These are phyloP conservation scores for Coprinopsis sp. DNA, from an alignment of 768 basidiomycete species.

Conservation along the genomic window DNA sequence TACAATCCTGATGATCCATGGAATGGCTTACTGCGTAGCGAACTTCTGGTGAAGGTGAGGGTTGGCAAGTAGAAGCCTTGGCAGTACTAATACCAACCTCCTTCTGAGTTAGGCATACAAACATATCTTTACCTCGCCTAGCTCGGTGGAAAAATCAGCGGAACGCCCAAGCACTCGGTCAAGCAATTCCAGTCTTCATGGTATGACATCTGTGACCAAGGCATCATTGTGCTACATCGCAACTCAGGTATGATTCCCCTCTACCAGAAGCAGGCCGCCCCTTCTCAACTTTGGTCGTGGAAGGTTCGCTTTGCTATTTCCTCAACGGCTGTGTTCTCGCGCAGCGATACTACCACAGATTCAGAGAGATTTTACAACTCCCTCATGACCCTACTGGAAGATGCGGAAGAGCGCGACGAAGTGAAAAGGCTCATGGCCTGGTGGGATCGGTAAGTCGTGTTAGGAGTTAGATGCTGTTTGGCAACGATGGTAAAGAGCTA, in stretches of 20 bases:
- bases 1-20: conserved; percentile 22
- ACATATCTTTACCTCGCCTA: conserved; percentile 21
- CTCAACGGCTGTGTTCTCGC: neutral
- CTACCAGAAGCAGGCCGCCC: neutral
- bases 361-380: neutral
- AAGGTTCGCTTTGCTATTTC: neutral
- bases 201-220: neutral
- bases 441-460: neutral
- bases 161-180: neutral
- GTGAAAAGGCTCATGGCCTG: neutral
- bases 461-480: too few species aligned
- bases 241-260: neutral
- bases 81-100: neutral
- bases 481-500: too few species aligned
- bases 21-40: conserved; percentile 20
- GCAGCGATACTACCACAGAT: neutral
- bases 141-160: neutral
- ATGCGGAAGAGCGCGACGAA: neutral
- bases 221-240: neutral
- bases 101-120: conserved; percentile 24
- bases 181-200: conserved; percentile 1
- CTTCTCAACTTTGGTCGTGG: neutral
- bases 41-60: conserved; percentile 16
- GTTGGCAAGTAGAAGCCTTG: neutral
- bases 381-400: neutral